Evolutionary conservation across 1,284 basidiomycete species (phyloP).

Genomic region (Puccinia polysora): DNA sequence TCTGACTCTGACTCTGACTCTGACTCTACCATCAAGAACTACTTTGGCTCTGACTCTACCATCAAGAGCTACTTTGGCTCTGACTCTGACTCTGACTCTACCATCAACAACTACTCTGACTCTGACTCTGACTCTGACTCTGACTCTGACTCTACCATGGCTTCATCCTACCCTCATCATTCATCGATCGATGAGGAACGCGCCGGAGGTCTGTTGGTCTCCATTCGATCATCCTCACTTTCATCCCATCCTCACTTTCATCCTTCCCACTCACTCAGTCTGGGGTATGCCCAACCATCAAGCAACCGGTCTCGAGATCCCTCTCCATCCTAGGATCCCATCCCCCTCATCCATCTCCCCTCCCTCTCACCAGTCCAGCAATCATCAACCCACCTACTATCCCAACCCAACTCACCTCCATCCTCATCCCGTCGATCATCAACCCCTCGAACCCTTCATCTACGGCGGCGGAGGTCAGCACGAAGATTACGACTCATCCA

Average conservation of each 20-base stretch:
- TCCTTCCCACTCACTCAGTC: background rate
- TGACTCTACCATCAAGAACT: too few species aligned
- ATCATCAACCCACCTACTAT: background rate
- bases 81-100: too few species aligned
- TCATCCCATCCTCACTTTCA: background rate
- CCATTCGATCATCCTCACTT: background rate
- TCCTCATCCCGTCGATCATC: background rate
- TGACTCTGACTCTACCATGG: too few species aligned
- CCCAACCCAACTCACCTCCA: background rate
- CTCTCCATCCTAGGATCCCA: background rate
- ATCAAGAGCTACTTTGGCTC: too few species aligned
- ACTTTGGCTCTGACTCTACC: too few species aligned
- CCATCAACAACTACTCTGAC: background rate
- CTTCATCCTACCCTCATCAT: conserved; percentile 1
- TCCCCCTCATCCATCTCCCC: background rate
- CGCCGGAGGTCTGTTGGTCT: background rate
- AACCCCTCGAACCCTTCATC: background rate
- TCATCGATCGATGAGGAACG: conserved; percentile 15
- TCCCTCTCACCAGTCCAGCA: background rate
- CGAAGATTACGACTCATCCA: conserved; percentile 18
- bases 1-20: too few species aligned
- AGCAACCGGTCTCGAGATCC: conserved; percentile 6
- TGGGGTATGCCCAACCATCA: conserved; percentile 20
- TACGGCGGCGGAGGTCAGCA: conserved; percentile 34
- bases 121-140: background rate